These are phyloP conservation scores for Fusarium nematophilum DNA, from an alignment of 2,329 filamentous ascomycete species.

Conservation along the genomic window DNA sequence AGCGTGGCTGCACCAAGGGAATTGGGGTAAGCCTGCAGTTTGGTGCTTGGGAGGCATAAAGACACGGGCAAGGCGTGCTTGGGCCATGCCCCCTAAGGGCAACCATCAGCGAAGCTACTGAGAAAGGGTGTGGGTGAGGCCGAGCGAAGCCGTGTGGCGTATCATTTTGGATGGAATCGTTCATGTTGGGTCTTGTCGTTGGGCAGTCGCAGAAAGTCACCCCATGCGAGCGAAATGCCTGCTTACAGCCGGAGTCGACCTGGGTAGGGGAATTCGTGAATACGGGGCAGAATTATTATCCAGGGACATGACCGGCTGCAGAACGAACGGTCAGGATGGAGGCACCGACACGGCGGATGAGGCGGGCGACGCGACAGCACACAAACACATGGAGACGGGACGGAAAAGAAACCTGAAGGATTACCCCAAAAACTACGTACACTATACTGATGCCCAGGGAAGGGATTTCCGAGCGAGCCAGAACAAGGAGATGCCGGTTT, in stretches of 20 bases:
- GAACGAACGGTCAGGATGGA: too few relatives aligned
- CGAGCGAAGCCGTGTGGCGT: too few relatives aligned
- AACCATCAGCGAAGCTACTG: not conserved
- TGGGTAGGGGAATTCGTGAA: too few relatives aligned
- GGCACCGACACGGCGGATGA: too few relatives aligned
- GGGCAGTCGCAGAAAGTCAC: not conserved
- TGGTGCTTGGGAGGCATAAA: not conserved
- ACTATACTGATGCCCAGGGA: not conserved
- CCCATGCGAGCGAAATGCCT: not conserved
- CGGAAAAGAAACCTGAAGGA: too few relatives aligned
- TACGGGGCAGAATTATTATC: too few relatives aligned
- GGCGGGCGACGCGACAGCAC: too few relatives aligned
- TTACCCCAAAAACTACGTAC: too few relatives aligned
- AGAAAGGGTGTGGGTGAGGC: not conserved
- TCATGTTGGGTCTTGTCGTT: not conserved
- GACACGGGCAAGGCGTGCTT: not conserved
- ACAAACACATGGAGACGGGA: too few relatives aligned
- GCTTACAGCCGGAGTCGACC: not conserved
- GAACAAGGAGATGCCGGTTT: not conserved
- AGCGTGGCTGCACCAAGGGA: not conserved
- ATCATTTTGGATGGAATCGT: too few relatives aligned
- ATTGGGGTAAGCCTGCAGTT: not conserved
- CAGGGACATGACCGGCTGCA: too few relatives aligned
- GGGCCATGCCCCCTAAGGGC: not conserved
- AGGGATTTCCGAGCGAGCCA: not conserved